These are phyloP conservation scores for Fusarium tricinctum DNA, from an alignment of 2,329 filamentous ascomycete genomes.

Conservation along the genomic window DNA sequence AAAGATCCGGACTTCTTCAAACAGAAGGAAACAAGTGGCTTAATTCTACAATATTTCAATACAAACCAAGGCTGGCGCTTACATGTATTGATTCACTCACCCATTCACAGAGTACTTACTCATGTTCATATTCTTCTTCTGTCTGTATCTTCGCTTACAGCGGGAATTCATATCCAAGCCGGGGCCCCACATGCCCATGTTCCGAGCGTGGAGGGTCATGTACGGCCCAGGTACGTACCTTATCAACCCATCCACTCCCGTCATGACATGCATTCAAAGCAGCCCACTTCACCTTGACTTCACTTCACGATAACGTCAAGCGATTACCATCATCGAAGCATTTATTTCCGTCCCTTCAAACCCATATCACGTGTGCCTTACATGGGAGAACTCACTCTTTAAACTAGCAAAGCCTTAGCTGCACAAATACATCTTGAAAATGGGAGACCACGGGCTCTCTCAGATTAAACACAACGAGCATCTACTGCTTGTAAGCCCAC, in stretches of 20 bases:
- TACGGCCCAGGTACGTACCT: conserved; percentile 38
- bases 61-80: not conserved
- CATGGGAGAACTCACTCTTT: not conserved
- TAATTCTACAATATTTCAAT: too few relatives aligned
- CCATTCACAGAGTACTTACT: too few relatives aligned
- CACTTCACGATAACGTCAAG: conserved; percentile 45
- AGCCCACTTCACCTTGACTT: conserved; percentile 27
- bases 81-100: not conserved
- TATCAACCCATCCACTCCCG: conserved; percentile 13
- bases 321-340: conserved; percentile 25
- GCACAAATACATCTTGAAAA: conserved; percentile 51
- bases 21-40: too few relatives aligned
- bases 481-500: conserved; percentile 73
- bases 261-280: conserved; percentile 27
- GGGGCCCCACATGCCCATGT: conserved; percentile 33
- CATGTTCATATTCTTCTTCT: not conserved
- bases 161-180: conserved; percentile 14
- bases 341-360: not conserved
- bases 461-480: conserved; percentile 82
- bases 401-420: not conserved
- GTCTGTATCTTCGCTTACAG: conserved; percentile 25
- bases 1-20: too few relatives aligned
- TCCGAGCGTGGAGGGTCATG: conserved; percentile 18
- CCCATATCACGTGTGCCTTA: not conserved
- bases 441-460: conserved; percentile 73